Conservation (phyloP, 148 eudicot species). For the Diospyros kaki region DNA sequence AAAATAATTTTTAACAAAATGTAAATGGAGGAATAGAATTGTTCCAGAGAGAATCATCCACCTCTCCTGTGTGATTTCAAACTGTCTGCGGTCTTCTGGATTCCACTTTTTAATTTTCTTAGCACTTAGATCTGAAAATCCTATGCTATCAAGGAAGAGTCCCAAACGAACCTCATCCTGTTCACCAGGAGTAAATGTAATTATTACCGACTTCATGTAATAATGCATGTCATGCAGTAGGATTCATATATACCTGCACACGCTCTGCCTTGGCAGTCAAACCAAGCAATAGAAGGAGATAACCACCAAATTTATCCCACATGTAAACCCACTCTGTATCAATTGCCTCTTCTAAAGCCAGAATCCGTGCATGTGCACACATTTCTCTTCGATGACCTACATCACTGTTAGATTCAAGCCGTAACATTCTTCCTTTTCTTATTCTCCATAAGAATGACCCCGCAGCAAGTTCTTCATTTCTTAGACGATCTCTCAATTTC, state of each 20-base stretch:
- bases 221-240: background rate
- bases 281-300: conserved; percentile 93
- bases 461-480: conserved; percentile 96
- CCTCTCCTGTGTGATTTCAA: conserved; percentile 99
- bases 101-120: conserved; percentile 96
- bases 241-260: conserved; percentile 63
- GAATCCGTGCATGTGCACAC: conserved; percentile 97
- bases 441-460: conserved; percentile 67
- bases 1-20: background rate
- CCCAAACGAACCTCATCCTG: conserved; percentile 98
- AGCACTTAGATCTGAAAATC: conserved; percentile 95
- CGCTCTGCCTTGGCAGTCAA: conserved; percentile 97
- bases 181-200: conserved; percentile 22
- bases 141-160: conserved; percentile 97
- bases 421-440: conserved; percentile 45
- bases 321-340: conserved; percentile 99
- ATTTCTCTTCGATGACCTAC: conserved; percentile 79
- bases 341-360: conserved; percentile 97
- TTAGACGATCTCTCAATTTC: conserved; percentile 89
- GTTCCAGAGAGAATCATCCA: conserved; percentile 19
- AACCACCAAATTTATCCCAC: conserved; percentile 99
- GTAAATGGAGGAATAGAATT: background rate
- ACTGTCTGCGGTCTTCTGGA: conserved; percentile 98
- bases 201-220: background rate
- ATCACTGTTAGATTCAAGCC: conserved; percentile 57